Percentiles rank a stretch among this genome's conserved stretches.
These are phyloP conservation scores for Imleria badia DNA, from an alignment of 768 basidiomycete genomes.

Conservation along the genomic window DNA sequence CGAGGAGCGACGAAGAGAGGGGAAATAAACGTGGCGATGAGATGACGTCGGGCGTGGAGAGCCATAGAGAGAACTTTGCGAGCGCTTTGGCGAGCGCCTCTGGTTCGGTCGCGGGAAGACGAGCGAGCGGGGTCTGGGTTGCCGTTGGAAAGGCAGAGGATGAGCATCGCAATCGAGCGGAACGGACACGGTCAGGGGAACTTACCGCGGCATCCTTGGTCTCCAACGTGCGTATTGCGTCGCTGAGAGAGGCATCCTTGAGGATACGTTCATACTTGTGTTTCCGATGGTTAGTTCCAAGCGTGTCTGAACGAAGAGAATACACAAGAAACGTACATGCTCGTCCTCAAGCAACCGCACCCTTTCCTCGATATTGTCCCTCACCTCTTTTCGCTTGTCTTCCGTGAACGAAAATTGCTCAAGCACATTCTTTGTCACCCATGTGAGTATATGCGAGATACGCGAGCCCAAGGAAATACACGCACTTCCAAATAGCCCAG, in stretches of 20 bases:
- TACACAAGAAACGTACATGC: slow-evolving; percentile 58
- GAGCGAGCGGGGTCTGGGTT: too few species aligned
- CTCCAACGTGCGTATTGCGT: slow-evolving; percentile 24
- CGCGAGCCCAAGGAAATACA: slow-evolving; percentile 1
- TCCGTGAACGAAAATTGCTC: slow-evolving; percentile 68
- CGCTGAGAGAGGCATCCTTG: slow-evolving; percentile 28
- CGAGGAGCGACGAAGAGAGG: too few species aligned
- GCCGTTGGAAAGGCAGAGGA: too few species aligned
- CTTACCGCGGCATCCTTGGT: slow-evolving; percentile 24
- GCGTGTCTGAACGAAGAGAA: not conserved
- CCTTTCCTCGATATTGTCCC: slow-evolving; percentile 57
- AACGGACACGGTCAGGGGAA: not conserved
- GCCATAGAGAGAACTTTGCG: too few species aligned
- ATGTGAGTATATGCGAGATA: not conserved
- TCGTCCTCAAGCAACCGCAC: slow-evolving; percentile 70
- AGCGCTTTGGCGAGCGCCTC: too few species aligned
- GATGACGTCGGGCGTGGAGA: too few species aligned
- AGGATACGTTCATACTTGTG: slow-evolving; percentile 24
- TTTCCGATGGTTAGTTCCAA: not conserved
- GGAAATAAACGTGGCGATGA: too few species aligned
- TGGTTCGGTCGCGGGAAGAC: too few species aligned
- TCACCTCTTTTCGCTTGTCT: slow-evolving; percentile 57
- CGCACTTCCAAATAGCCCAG: slow-evolving; percentile 77
- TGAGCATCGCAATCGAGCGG: too few species aligned
- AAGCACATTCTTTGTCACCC: slow-evolving; percentile 51